These are phyloP conservation scores for Monascus purpureus DNA, from an alignment of 495 filamentous ascomycete genomes.

Conservation along the genomic window DNA sequence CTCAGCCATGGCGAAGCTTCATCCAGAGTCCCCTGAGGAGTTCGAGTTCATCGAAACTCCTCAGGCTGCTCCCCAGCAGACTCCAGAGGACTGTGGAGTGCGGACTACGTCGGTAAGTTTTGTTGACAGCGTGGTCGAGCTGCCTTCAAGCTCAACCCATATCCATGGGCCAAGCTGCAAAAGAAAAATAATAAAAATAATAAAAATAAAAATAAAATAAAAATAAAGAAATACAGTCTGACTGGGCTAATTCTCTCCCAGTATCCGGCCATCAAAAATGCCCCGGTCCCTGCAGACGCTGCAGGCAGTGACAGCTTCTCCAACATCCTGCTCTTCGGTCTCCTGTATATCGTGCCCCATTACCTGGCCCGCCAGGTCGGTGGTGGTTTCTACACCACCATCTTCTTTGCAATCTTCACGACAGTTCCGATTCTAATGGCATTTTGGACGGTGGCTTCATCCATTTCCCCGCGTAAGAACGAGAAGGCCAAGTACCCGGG, in stretches of 20 bases:
- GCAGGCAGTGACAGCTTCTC: constrained; percentile 42
- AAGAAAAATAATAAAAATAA: background rate
- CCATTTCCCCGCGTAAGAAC: constrained; percentile 44
- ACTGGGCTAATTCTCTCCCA: constrained; percentile 9
- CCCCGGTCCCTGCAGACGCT: constrained; percentile 45
- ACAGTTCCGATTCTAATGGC: constrained; percentile 40
- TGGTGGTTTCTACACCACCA: constrained; percentile 40
- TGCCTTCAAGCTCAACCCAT: background rate
- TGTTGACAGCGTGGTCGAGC: constrained; percentile 2
- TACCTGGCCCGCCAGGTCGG: constrained; percentile 39
- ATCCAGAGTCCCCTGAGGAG: constrained; percentile 43
- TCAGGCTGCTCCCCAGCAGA: constrained; percentile 32
- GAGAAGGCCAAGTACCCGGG: constrained; percentile 49
- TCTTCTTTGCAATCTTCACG: constrained; percentile 42
- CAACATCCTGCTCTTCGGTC: constrained; percentile 37
- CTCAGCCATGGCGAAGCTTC: constrained; percentile 29
- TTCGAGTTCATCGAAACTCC: constrained; percentile 58
- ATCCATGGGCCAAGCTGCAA: too few relatives aligned
- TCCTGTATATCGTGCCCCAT: constrained; percentile 34
- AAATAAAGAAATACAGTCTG: too few relatives aligned
- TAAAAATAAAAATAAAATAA: background rate
- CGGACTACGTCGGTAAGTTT: constrained; percentile 40
- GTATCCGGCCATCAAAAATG: constrained; percentile 52
- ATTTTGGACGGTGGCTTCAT: constrained; percentile 45
- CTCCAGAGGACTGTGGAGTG: constrained; percentile 39